A percentile compares a stretch with the other conserved stretches of the same genome.
phyloP scores from a whole-genome alignment of 352 stramenopile species.

The Pythium coloratum region DNA sequence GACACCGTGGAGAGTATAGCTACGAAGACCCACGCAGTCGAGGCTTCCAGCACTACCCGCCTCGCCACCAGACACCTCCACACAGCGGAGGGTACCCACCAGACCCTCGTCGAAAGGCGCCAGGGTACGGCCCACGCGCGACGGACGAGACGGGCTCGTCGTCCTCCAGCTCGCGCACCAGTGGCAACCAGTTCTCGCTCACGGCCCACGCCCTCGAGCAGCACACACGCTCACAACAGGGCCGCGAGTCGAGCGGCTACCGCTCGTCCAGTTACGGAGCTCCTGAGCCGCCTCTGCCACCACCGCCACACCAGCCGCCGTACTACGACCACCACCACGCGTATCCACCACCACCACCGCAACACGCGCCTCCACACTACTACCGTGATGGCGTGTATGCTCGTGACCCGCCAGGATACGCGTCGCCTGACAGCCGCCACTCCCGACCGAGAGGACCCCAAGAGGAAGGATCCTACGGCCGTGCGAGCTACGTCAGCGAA shows the following conservation, averaged over 20 bases:
- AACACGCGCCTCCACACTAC: background rate
- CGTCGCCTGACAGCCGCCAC: conserved; percentile 5
- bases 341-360: conserved; percentile 2
- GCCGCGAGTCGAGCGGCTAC: background rate
- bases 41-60: conserved; percentile 3
- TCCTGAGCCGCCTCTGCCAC: background rate
- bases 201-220: conserved; percentile 51
- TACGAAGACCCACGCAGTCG: conserved; percentile 5
- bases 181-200: conserved; percentile 27
- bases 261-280: background rate
- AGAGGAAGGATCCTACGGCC: conserved; percentile 4
- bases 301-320: conserved; percentile 6
- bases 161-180: conserved; percentile 20
- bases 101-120: background rate
- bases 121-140: background rate
- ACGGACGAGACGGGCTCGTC: conserved; percentile 34
- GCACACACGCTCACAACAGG: conserved; percentile 35
- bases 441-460: background rate
- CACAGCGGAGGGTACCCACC: background rate
- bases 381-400: conserved; percentile 21
- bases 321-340: conserved; percentile 10
- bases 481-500: conserved; percentile 2
- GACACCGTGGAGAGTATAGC: conserved; percentile 18
- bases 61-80: background rate
- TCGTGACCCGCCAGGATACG: conserved; percentile 16